Percentiles rank a stretch among this genome's conserved stretches.
These are phyloP conservation scores for Penicillium aurantiogriseum DNA, from an alignment of 2,329 filamentous ascomycete genomes.

Conservation along the genomic window DNA sequence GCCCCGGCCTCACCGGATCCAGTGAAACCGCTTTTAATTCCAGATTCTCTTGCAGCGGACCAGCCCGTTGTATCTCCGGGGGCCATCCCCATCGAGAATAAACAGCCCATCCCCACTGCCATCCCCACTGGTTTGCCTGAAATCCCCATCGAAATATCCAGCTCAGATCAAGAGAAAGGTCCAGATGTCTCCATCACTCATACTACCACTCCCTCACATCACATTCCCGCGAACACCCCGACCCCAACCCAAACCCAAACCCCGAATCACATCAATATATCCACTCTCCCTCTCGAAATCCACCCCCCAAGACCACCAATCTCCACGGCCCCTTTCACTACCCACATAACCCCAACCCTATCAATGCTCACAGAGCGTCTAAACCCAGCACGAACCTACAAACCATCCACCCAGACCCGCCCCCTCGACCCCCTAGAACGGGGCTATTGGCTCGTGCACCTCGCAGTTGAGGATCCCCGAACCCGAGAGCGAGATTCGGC, in stretches of 20 bases:
- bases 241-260: too few relatives aligned
- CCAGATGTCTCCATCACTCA: background rate
- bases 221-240: background rate
- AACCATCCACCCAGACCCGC: slow-evolving; percentile 51
- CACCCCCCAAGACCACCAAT: slow-evolving; percentile 55
- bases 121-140: background rate
- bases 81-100: background rate
- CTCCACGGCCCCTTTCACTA: slow-evolving; percentile 46
- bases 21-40: background rate
- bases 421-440: slow-evolving; percentile 62
- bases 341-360: slow-evolving; percentile 59
- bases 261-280: background rate
- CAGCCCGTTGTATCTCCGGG: background rate
- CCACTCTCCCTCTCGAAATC: slow-evolving; percentile 45
- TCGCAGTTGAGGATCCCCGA: slow-evolving; percentile 49
- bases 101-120: background rate
- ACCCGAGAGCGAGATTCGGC: slow-evolving; percentile 25
- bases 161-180: background rate
- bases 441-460: slow-evolving; percentile 71
- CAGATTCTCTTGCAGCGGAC: background rate
- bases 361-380: slow-evolving; percentile 54
- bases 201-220: background rate
- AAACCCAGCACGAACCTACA: slow-evolving; percentile 54
- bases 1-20: background rate
- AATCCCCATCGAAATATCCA: background rate